These are phyloP conservation scores for Aaosphaeria pasadenensis DNA, from an alignment of 2,329 filamentous ascomycete genomes.

Conservation along the genomic window DNA sequence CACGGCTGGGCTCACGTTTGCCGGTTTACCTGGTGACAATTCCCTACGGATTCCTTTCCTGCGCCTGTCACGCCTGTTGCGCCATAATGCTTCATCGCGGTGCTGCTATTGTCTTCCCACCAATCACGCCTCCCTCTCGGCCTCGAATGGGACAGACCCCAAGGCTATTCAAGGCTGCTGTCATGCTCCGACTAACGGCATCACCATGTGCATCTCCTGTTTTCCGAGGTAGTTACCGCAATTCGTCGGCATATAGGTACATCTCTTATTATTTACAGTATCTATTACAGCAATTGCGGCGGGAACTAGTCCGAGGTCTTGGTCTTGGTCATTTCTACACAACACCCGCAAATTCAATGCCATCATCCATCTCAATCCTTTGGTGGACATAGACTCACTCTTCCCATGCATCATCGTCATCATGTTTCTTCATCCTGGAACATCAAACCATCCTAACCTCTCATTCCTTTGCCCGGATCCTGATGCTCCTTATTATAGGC, in stretches of 20 bases:
- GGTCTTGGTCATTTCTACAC: neutral
- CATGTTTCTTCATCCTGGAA: neutral
- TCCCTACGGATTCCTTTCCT: neutral
- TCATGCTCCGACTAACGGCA: conserved; percentile 18
- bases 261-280: conserved; percentile 17
- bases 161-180: conserved; percentile 4
- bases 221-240: conserved; percentile 14
- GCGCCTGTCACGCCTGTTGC: too few species aligned
- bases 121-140: conserved; percentile 6
- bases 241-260: conserved; percentile 10
- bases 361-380: neutral
- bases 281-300: conserved; percentile 18
- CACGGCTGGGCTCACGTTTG: conserved; percentile 16
- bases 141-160: neutral
- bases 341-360: neutral
- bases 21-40: conserved; percentile 11
- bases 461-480: conserved; percentile 29
- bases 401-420: neutral
- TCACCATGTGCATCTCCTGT: conserved; percentile 17
- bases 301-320: conserved; percentile 11
- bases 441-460: neutral
- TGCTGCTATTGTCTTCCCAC: conserved; percentile 3
- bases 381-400: neutral
- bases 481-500: conserved; percentile 28
- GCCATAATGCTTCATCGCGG: too few species aligned